Evolutionary conservation across 257 asterid species (phyloP).

Genomic region (Gynochthodes officinalis): DNA sequence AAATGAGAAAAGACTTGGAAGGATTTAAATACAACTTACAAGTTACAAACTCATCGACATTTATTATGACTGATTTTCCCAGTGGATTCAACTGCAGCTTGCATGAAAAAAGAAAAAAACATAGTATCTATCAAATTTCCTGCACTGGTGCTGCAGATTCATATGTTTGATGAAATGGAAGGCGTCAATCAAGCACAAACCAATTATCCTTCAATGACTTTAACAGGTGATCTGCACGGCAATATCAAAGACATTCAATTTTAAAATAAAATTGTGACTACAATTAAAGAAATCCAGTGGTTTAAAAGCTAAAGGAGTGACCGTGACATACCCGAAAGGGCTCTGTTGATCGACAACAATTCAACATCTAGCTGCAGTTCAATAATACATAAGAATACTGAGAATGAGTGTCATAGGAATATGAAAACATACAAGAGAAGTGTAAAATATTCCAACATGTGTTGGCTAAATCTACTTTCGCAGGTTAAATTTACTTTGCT

Average conservation of each 20-base stretch:
- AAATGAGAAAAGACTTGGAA: background rate
- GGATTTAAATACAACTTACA: slow-evolving; percentile 1
- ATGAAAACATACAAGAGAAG: background rate
- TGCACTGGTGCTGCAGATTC: background rate
- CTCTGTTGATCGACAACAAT: slow-evolving; percentile 79
- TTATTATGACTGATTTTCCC: background rate
- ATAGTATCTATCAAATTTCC: slow-evolving; percentile 1
- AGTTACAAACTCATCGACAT: slow-evolving; percentile 6
- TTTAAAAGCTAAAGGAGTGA: background rate
- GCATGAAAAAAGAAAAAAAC: background rate
- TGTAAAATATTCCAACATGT: background rate
- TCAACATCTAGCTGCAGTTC: slow-evolving; percentile 75
- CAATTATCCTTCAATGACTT: slow-evolving; percentile 74
- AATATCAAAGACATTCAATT: background rate
- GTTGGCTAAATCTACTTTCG: background rate
- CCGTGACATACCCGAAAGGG: slow-evolving; percentile 71
- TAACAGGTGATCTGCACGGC: slow-evolving; percentile 76
- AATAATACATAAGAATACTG: background rate
- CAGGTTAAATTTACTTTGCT: background rate
- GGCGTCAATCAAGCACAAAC: slow-evolving; percentile 1
- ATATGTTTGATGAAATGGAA: slow-evolving; percentile 9
- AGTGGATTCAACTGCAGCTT: slow-evolving; percentile 11
- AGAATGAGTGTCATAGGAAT: background rate
- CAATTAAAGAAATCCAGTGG: background rate
- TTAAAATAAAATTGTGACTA: background rate